Conservation (phyloP, 768 basidiomycete species). For the Lepiota brunneoincarnata region DNA sequence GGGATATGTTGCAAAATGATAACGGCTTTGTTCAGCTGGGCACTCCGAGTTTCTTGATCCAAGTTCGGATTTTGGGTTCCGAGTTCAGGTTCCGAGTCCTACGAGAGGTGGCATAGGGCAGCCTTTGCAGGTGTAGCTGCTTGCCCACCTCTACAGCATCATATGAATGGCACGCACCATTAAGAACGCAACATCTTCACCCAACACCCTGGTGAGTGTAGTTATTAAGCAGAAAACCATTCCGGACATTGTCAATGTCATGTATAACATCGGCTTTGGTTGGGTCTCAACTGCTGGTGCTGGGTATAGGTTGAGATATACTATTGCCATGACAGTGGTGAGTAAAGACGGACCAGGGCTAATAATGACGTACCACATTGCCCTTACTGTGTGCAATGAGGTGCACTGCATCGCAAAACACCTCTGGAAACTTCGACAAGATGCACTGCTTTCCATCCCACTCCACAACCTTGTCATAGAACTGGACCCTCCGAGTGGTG, state of each 20-base stretch:
- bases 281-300: slow-evolving; percentile 14
- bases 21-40: no score
- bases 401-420: slow-evolving; percentile 16
- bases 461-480: slow-evolving; percentile 11
- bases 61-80: no score
- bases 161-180: slow-evolving; percentile 9
- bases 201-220: slow-evolving; percentile 10
- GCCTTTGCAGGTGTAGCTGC: no score
- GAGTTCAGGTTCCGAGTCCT: no score
- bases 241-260: slow-evolving; percentile 16
- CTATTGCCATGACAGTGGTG: slow-evolving; percentile 10
- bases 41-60: no score
- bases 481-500: slow-evolving; percentile 12
- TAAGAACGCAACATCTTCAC: slow-evolving; percentile 17
- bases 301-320: slow-evolving; percentile 17
- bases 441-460: slow-evolving; percentile 17
- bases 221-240: slow-evolving; percentile 17
- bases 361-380: slow-evolving; percentile 14
- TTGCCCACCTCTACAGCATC: no score
- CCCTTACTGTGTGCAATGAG: slow-evolving; percentile 19
- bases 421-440: slow-evolving; percentile 8
- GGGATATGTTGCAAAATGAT: no score
- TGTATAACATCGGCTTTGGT: slow-evolving; percentile 11
- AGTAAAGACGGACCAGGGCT: slow-evolving; percentile 10
- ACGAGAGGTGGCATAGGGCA: no score